phyloP scores from a whole-genome alignment of 768 basidiomycete species.

The Candolleomyces eurysporus region DNA sequence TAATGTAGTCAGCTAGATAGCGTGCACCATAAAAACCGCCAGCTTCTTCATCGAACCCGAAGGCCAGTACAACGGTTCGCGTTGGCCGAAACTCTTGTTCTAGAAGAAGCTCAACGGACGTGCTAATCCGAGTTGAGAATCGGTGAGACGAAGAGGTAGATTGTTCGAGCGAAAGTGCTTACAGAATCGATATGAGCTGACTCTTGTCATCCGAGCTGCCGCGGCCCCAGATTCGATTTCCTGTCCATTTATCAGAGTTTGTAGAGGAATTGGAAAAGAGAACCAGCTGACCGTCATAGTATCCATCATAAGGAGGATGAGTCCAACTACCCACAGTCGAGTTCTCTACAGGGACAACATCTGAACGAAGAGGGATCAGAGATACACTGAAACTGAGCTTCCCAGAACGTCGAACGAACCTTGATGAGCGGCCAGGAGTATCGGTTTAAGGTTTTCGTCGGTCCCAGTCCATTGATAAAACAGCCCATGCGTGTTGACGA shows the following conservation, averaged over 20 bases:
- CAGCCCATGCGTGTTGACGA: slow-evolving; percentile 3
- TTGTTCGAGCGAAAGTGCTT: neutral
- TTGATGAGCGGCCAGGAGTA: slow-evolving; percentile 29
- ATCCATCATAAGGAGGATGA: slow-evolving; percentile 27
- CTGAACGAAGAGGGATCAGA: neutral
- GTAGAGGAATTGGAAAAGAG: neutral
- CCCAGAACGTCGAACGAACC: slow-evolving; percentile 24
- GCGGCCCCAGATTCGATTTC: slow-evolving; percentile 28
- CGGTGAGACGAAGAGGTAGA: neutral
- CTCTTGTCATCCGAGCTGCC: slow-evolving; percentile 31
- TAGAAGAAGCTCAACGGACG: slow-evolving; percentile 26
- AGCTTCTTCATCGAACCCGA: slow-evolving; percentile 33
- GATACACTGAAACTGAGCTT: neutral
- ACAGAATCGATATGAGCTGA: slow-evolving; percentile 29
- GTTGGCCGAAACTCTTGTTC: slow-evolving; percentile 20
- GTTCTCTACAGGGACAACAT: slow-evolving; percentile 14
- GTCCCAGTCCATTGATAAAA: slow-evolving; percentile 15
- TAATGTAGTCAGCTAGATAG: slow-evolving; percentile 22
- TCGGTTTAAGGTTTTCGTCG: slow-evolving; percentile 18
- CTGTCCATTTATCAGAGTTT: slow-evolving; percentile 12
- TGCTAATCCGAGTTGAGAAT: neutral
- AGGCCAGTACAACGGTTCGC: slow-evolving; percentile 28
- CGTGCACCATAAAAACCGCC: slow-evolving; percentile 27
- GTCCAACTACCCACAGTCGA: slow-evolving; percentile 27
- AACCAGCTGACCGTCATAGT: slow-evolving; percentile 6